Conservation (phyloP, 352 stramenopile species). For the Blastocystis sp. region DNA sequence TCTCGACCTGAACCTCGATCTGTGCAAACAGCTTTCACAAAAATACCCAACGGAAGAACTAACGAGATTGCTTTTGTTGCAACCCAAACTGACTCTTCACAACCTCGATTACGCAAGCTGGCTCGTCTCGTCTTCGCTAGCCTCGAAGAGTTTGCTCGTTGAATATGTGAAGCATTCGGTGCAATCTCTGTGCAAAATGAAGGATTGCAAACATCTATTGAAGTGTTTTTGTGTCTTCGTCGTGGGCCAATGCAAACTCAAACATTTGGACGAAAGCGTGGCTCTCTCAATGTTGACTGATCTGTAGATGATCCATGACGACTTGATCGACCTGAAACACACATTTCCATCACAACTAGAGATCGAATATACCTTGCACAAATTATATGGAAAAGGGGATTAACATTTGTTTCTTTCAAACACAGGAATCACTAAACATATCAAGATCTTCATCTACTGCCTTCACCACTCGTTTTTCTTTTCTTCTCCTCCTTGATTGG, state of each 20-base stretch:
- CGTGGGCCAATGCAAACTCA: neutral
- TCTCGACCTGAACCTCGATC: neutral
- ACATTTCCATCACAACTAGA: neutral
- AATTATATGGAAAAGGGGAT: neutral
- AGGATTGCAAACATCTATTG: neutral
- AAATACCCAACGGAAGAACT: neutral
- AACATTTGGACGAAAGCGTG: neutral
- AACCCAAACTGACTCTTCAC: neutral
- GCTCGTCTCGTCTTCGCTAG: neutral
- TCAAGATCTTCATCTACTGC: slow-evolving; percentile 29
- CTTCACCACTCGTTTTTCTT: neutral
- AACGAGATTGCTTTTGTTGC: neutral
- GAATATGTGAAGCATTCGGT: neutral
- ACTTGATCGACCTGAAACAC: slow-evolving; percentile 2
- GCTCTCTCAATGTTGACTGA: neutral
- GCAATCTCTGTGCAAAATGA: neutral
- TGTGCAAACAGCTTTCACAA: neutral
- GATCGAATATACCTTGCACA: neutral
- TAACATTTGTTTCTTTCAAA: neutral
- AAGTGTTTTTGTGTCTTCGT: slow-evolving; percentile 10
- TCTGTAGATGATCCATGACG: slow-evolving; percentile 19
- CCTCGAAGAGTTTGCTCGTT: neutral
- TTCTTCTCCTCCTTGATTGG: neutral
- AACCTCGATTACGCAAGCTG: neutral
- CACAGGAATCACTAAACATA: slow-evolving; percentile 25